phyloP scores from a whole-genome alignment of 257 asterid species.

The Cruciata laevipes region DNA sequence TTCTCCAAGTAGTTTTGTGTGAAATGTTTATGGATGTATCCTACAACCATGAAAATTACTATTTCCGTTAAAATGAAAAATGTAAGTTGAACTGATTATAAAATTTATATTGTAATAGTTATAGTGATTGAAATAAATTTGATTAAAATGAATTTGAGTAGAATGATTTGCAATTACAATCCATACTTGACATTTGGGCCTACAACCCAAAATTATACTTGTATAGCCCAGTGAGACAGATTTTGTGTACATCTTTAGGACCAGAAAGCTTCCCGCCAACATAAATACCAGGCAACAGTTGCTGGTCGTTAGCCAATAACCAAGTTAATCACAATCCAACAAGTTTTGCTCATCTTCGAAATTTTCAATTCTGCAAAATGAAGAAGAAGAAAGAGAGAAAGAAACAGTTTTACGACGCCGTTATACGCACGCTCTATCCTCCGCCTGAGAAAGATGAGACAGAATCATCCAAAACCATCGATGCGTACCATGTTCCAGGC shows the following conservation, averaged over 20 bases:
- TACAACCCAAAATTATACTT: neutral
- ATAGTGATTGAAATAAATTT: no score
- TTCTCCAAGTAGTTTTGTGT: no score
- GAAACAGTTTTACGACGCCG: conserved; percentile 50
- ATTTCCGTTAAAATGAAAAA: no score
- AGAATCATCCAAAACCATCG: conserved; percentile 13
- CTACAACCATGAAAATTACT: no score
- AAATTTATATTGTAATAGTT: no score
- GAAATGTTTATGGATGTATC: no score
- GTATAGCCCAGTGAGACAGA: no score
- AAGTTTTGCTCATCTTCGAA: no score
- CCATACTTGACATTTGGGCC: neutral
- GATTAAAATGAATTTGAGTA: no score
- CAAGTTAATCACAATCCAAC: neutral
- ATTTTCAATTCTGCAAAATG: conserved; percentile 20
- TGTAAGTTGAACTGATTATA: no score
- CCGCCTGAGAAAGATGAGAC: conserved; percentile 34
- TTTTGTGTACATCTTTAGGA: neutral
- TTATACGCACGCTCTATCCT: conserved; percentile 64
- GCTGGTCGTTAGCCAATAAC: neutral
- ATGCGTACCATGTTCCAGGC: conserved; percentile 38
- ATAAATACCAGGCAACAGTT: neutral
- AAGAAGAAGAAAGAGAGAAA: conserved; percentile 43
- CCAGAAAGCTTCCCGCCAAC: neutral
- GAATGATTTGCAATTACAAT: no score